Conservation (phyloP, 768 basidiomycete genomes). For the Podaxis carcinomalis region DNA sequence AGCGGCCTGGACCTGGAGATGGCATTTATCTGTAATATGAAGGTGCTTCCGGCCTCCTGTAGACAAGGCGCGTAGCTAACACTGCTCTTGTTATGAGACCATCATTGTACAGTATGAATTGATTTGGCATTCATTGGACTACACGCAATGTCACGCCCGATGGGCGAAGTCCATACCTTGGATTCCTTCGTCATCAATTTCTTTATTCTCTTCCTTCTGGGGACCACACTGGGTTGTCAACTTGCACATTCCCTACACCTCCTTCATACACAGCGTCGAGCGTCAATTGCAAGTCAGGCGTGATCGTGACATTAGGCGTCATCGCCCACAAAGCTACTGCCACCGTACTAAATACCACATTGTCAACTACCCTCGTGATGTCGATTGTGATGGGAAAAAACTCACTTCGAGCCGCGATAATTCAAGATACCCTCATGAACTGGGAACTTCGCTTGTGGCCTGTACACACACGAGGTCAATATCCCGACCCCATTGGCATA, state of each 20-base stretch:
- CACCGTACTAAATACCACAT: constrained; percentile 35
- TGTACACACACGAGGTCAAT: constrained; percentile 19
- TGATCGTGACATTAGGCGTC: constrained; percentile 39
- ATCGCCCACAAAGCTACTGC: constrained; percentile 70
- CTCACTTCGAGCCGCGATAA: constrained; percentile 68
- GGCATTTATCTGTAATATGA: not conserved
- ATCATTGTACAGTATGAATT: not conserved
- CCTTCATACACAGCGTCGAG: constrained; percentile 60
- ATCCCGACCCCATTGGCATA: not conserved
- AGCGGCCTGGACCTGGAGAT: not conserved
- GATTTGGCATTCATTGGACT: not conserved
- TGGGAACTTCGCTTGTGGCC: constrained; percentile 78
- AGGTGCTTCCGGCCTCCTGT: not conserved
- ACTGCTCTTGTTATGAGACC: not conserved
- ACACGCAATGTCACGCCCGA: too few relatives aligned
- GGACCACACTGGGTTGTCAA: constrained; percentile 61
- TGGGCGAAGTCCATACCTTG: too few relatives aligned
- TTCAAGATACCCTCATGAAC: constrained; percentile 79
- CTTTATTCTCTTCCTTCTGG: constrained; percentile 16
- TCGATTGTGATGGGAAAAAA: not conserved
- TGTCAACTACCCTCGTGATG: not conserved
- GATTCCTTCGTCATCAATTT: not conserved
- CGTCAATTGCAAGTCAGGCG: constrained; percentile 49
- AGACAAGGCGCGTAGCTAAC: too few relatives aligned
- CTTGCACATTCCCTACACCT: constrained; percentile 53